Evolutionary conservation across 805 yeast genomes (phyloP).

Genomic region (Allodekkera sacchari): DNA sequence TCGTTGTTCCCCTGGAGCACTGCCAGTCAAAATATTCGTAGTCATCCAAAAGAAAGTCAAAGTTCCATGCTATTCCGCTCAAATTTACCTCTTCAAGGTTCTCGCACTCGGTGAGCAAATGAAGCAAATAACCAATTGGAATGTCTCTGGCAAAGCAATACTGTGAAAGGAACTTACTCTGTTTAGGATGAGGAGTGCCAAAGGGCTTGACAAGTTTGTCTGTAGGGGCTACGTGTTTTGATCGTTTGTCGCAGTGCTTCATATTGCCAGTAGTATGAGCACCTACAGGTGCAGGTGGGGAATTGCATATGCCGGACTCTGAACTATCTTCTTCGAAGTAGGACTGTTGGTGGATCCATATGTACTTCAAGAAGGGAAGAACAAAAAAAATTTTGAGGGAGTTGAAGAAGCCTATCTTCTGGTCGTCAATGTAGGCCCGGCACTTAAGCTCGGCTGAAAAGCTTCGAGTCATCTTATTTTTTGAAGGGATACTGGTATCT

Average conservation of each 20-base stretch:
- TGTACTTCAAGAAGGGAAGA: too few relatives aligned
- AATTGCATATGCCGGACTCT: too few relatives aligned
- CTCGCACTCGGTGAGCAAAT: constrained; percentile 58
- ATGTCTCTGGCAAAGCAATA: constrained; percentile 65
- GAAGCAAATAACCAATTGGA: constrained; percentile 71
- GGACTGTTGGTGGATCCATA: too few relatives aligned
- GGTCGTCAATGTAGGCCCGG: background rate
- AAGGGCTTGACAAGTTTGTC: constrained; percentile 29
- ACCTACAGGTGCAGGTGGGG: too few relatives aligned
- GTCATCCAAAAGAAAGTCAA: constrained; percentile 51
- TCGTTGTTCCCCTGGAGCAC: constrained; percentile 12
- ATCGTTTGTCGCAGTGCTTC: too few relatives aligned
- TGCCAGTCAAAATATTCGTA: constrained; percentile 30
- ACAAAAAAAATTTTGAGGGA: constrained; percentile 1
- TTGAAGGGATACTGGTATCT: too few relatives aligned
- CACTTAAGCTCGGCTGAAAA: background rate
- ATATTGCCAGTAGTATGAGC: too few relatives aligned
- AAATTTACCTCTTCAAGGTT: constrained; percentile 49
- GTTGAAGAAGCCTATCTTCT: background rate
- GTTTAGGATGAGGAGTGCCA: constrained; percentile 45
- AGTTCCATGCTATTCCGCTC: constrained; percentile 53
- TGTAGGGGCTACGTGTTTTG: too few relatives aligned
- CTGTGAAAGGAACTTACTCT: constrained; percentile 51
- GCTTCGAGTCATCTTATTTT: background rate
- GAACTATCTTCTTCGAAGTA: too few relatives aligned